phyloP scores from a whole-genome alignment of 2,329 filamentous ascomycete species.

The Aspergillus sp. region DNA sequence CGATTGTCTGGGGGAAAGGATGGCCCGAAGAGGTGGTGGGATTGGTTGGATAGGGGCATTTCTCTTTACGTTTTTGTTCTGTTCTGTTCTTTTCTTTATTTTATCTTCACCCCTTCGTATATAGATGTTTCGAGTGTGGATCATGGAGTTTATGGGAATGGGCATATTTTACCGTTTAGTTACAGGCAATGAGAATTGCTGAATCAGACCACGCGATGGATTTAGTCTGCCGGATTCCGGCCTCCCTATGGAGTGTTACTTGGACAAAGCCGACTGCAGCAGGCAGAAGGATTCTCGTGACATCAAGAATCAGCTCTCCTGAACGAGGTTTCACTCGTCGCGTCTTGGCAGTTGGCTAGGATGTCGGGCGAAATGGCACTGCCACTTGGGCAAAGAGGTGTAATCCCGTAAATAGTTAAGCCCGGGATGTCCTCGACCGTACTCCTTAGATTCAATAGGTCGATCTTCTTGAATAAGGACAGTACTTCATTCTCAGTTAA shows the following conservation, averaged over 20 bases:
- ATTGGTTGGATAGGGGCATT: conserved; percentile 56
- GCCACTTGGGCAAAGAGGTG: neutral
- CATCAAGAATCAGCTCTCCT: neutral
- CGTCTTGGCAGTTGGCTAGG: neutral
- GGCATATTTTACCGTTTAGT: neutral
- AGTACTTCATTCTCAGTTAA: too few relatives aligned
- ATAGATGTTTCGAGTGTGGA: neutral
- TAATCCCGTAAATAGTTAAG: neutral
- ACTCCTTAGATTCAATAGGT: too few relatives aligned
- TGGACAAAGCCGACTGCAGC: too few relatives aligned
- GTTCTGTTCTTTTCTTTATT: too few relatives aligned
- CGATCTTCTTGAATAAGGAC: too few relatives aligned
- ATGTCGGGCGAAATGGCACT: neutral
- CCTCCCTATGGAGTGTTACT: too few relatives aligned
- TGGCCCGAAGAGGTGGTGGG: conserved; percentile 87
- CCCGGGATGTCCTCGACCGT: too few relatives aligned
- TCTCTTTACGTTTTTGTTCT: neutral
- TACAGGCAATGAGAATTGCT: neutral
- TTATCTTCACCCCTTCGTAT: neutral
- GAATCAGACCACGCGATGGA: neutral
- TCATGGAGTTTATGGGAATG: neutral
- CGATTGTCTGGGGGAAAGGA: conserved; percentile 72
- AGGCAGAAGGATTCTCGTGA: neutral
- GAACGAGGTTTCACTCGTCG: neutral
- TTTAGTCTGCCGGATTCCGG: neutral